Evolutionary conservation across 129 eudicot genomes (phyloP), one percentile per base, ranked within the genome.

Genomic region (Ambrosia artemisiifolia): DNA sequence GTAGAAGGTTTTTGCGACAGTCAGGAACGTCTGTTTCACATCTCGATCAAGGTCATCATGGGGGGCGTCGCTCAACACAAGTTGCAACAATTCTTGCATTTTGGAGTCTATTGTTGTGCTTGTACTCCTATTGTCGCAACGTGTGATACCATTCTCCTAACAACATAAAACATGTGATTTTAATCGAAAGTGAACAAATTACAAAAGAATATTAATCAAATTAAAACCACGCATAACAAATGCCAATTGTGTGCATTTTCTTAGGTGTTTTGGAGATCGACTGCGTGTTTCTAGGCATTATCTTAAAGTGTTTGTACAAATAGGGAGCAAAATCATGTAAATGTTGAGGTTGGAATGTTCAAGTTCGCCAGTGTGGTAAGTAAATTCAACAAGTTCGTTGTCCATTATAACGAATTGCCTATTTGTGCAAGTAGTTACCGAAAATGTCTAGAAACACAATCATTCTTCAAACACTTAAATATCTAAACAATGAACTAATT

Each of bases 11-110:
- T 60, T 82, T 11, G 82, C 88, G 0, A 93, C 81, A 0, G 79
- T 71, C 8, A 85, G 81, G 79, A 90, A 89, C 8, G 78, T 93
- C 18, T 82, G 78, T 67, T 82, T 89, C 24, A 80, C 33, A 24
- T 71, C 50, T 3, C 28, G 71, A 67, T 93, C 88, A 6, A 87
- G 81, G 53, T 75, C 91, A 5, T 49, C 62, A 6, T 61, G 69
- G 0, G 80, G 16, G 1, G 87, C 72, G 62, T 75, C 43, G 19
- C 83, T 72, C 8, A 92, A 56, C 77, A 89, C 92, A 3, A 85
- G 75, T 55, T 87, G 76, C 73, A 80, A 86, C 8, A 89, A 67
- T 56, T 87, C 80, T 80, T 87, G 88, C 96, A 93, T 93, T 33
- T 38, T 80, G 17, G 83, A 63, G 49, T 92, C 88, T 38, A 84